Base-by-base conservation (phyloP, 2,329 filamentous ascomycete genomes). In the Talaromyces sp. region DNA sequence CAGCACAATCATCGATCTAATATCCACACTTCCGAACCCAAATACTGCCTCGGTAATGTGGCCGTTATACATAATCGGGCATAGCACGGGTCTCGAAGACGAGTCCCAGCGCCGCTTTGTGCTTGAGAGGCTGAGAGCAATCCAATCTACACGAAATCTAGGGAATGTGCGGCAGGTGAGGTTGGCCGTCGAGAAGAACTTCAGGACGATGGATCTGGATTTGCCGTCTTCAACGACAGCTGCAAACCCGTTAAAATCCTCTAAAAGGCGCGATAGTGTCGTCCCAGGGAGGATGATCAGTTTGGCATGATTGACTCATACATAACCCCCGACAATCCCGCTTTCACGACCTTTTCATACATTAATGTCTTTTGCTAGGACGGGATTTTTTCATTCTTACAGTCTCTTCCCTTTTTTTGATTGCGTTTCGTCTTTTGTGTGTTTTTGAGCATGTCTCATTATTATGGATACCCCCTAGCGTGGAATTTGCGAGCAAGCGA, bases 91-190 rank as follows among this genome's bases (percentile, higher is more conserved):
- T 5, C 54, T 72, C 8, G 69, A 72, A 40, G 68, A 68, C 34
- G 72, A 73, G 25, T 66, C 70, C 1, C 70, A 75, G 45, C 68
- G 71, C 13, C 70, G 72, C 10, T 75, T 76, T 47, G 70, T 76
- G 1, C 69, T 76, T 0, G 72, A 75, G 22, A 65, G 70, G n/a
- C 62, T 76, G 2, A 36, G 64, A 5, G 65, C 63, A 0, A 71
- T 73, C 31, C 68, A 74, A 29, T 66, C 68, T 27, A 67, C 66
- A 1, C 67, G 73, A 10, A 75, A 75, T 61, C 61, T 75, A 31
- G 74, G 74, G 1, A 73, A 71, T 66, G 70, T 75, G n/a, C 67
- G 71, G 17, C 66, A 67, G 2, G 69, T 71, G 1, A 67, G 67
- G 5, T 65, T 68, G 54, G 67, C 70, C 25, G 71, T 74, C 25